These are phyloP conservation scores for Ceratobasidium sp. DNA, from an alignment of 1,284 basidiomycete genomes.

Conservation along the genomic window DNA sequence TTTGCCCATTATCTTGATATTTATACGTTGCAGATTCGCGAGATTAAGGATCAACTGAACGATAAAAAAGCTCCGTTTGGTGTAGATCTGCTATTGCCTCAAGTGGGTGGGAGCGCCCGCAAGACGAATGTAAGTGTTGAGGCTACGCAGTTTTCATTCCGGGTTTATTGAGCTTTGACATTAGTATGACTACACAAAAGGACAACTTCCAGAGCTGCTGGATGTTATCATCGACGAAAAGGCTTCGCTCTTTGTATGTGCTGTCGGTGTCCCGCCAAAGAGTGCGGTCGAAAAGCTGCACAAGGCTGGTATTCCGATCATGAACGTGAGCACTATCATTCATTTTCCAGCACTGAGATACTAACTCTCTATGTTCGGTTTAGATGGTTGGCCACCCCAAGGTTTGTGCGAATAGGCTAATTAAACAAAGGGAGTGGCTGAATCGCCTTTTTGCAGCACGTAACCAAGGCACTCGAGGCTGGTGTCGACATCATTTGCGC, in stretches of 20 bases:
- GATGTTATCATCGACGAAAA: conserved; percentile 89
- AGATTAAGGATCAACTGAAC: conserved; percentile 72
- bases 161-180: background rate
- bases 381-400: conserved; percentile 90
- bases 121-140: conserved; percentile 76
- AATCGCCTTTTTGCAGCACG: conserved; percentile 59
- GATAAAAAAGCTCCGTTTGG: conserved; percentile 82
- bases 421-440: background rate
- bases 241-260: conserved; percentile 79
- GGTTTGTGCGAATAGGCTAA: conserved; percentile 34
- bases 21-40: conserved; percentile 62
- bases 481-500: conserved; percentile 90
- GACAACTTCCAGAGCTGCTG: conserved; percentile 78
- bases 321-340: conserved; percentile 67
- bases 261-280: conserved; percentile 77
- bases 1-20: background rate
- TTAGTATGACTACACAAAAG: conserved; percentile 82
- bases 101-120: conserved; percentile 79
- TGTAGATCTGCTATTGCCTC: conserved; percentile 84
- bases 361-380: background rate
- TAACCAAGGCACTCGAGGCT: conserved; percentile 75
- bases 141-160: conserved; percentile 42
- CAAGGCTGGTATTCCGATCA: conserved; percentile 78
- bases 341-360: background rate
- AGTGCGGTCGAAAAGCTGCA: conserved; percentile 80